A percentile compares a stretch with the other conserved stretches of the same genome.
Evolutionary conservation across 1,284 basidiomycete genomes (phyloP).

Genomic region (Mycena sp.): DNA sequence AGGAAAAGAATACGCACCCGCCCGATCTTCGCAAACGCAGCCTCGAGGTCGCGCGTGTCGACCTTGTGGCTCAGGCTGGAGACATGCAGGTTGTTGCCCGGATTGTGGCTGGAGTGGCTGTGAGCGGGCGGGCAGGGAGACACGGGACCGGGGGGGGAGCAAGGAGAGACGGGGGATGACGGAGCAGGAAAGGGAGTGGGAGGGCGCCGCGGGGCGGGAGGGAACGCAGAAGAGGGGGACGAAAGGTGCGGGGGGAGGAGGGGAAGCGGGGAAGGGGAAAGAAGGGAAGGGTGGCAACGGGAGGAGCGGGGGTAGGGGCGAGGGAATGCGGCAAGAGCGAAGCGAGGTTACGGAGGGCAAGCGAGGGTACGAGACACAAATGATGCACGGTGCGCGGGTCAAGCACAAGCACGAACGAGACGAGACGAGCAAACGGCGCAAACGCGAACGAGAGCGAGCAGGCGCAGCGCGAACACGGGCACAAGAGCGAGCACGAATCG

Average conservation of each 20-base stretch:
- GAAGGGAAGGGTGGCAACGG: background rate
- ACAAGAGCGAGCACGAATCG: background rate
- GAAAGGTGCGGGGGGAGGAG: background rate
- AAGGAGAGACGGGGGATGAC: background rate
- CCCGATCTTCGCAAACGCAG: conserved; percentile 89
- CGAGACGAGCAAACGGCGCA: background rate
- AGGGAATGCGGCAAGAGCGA: background rate
- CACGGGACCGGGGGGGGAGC: background rate
- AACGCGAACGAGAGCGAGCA: background rate
- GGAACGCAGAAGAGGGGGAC: background rate
- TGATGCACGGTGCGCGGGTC: too few species aligned
- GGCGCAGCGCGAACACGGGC: background rate
- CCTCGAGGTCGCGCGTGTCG: conserved; percentile 89
- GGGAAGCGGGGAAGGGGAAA: background rate
- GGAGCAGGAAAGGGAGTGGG: background rate
- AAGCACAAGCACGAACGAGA: too few species aligned
- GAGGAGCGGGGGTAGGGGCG: background rate
- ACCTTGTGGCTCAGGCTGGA: conserved; percentile 86
- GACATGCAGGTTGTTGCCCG: conserved; percentile 97
- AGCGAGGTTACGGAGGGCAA: too few species aligned
- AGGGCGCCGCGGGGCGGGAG: background rate
- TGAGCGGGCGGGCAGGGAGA: background rate
- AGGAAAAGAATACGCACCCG: conserved; percentile 65
- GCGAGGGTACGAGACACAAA: too few species aligned
- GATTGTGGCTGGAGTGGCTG: conserved; percentile 67